Evolutionary conservation across 768 basidiomycete genomes (phyloP).

Genomic region (Leccinellum luteum): DNA sequence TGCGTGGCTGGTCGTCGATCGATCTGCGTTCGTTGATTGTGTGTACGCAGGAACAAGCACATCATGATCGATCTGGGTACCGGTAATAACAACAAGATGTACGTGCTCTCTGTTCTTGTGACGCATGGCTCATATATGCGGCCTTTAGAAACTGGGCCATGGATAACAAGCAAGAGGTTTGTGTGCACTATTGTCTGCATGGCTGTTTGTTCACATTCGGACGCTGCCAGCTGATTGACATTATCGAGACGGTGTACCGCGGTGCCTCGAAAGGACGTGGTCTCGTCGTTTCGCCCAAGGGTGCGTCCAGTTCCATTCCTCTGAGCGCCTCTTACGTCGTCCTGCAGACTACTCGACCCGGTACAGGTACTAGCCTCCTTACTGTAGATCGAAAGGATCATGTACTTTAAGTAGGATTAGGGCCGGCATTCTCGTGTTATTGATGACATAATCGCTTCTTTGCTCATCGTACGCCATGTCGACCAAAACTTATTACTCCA

Average conservation of each 20-base stretch:
- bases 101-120: constrained; percentile 27
- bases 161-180: constrained; percentile 96
- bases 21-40: background rate
- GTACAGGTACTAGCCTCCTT: constrained; percentile 56
- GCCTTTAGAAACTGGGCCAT: constrained; percentile 93
- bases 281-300: constrained; percentile 96
- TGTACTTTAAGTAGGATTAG: constrained; percentile 7
- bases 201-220: background rate
- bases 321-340: background rate
- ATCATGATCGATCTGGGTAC: constrained; percentile 99
- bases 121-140: background rate
- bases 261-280: constrained; percentile 97
- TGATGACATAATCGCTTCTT: constrained; percentile 26
- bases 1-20: constrained; percentile 34
- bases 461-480: constrained; percentile 20
- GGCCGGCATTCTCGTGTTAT: constrained; percentile 27
- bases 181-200: constrained; percentile 10
- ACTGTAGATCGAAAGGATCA: background rate
- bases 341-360: constrained; percentile 74
- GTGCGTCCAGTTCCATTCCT: constrained; percentile 37
- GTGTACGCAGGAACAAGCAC: constrained; percentile 78
- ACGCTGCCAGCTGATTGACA: constrained; percentile 78
- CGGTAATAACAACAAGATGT: constrained; percentile 99
- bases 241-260: constrained; percentile 96
- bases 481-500: constrained; percentile 7